Conservation (phyloP, 2,329 filamentous ascomycete species). For the Thielaviopsis punctulata region DNA sequence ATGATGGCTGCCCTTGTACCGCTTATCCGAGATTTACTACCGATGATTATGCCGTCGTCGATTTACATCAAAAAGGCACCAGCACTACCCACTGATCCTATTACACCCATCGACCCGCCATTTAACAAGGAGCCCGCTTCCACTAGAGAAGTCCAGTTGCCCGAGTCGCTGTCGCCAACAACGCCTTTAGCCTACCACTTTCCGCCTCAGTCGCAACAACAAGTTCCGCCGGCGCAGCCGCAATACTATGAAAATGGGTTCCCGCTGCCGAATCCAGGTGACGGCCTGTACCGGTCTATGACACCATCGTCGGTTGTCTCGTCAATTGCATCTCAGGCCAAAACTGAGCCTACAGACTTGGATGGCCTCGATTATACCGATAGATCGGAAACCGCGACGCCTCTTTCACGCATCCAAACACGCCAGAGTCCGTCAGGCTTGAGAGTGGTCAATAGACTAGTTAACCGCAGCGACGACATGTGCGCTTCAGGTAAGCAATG, state of each 20-base stretch:
- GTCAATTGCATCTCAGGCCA: background rate
- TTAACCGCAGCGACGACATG: slow-evolving; percentile 45
- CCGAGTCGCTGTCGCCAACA: background rate
- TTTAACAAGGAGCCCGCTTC: background rate
- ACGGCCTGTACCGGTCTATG: background rate
- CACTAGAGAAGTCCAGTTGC: background rate
- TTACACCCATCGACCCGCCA: slow-evolving; percentile 23
- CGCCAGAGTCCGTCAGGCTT: slow-evolving; percentile 4
- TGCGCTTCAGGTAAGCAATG: slow-evolving; percentile 44
- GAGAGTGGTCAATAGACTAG: slow-evolving; percentile 20
- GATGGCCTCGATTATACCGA: slow-evolving; percentile 21
- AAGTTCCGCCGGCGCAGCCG: background rate
- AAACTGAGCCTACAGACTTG: slow-evolving; percentile 21
- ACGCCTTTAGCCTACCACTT: slow-evolving; percentile 11
- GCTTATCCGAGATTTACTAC: slow-evolving; percentile 38
- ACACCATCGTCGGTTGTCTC: background rate
- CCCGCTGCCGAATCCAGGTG: background rate
- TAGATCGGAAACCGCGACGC: slow-evolving; percentile 12
- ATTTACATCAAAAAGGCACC: slow-evolving; percentile 34
- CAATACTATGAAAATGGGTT: background rate
- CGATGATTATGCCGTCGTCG: slow-evolving; percentile 39
- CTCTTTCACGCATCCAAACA: background rate
- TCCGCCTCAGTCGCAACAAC: slow-evolving; percentile 17
- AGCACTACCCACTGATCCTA: slow-evolving; percentile 5
- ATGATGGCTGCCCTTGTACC: slow-evolving; percentile 36